phyloP scores from a whole-genome alignment of 352 stramenopile species.

The Phytophthora melonis region DNA sequence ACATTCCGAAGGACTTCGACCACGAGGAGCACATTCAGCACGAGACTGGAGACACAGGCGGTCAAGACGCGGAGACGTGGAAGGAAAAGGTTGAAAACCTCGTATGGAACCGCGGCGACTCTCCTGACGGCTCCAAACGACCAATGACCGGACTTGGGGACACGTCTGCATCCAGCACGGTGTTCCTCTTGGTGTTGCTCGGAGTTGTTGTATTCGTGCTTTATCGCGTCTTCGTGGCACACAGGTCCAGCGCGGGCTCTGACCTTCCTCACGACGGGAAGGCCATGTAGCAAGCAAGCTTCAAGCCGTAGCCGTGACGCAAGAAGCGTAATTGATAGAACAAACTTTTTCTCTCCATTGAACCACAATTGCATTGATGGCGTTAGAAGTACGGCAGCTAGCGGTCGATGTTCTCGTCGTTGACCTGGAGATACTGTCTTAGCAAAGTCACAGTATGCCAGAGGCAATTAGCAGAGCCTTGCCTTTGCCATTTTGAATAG shows the following conservation, averaged over 20 bases:
- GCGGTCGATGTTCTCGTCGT: no score
- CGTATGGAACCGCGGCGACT: conserved; percentile 55
- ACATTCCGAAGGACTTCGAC: conserved; percentile 74
- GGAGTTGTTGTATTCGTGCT: conserved; percentile 49
- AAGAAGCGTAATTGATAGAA: conserved; percentile 32
- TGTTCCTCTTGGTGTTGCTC: conserved; percentile 57
- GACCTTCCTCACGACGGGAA: conserved; percentile 43
- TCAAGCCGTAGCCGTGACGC: conserved; percentile 29
- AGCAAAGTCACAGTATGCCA: no score
- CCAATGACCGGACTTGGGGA: conserved; percentile 31
- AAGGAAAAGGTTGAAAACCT: conserved; percentile 69
- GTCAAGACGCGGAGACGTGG: conserved; percentile 59
- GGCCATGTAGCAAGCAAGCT: conserved; percentile 34
- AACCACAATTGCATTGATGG: neutral
- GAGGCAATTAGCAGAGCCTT: neutral
- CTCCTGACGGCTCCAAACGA: conserved; percentile 33
- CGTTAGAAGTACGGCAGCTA: neutral
- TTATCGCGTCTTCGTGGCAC: conserved; percentile 49
- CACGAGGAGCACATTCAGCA: conserved; percentile 40
- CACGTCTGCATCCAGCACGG: conserved; percentile 46
- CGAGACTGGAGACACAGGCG: conserved; percentile 35
- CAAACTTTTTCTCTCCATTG: neutral
- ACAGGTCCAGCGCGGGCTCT: conserved; percentile 3
- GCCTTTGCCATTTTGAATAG: neutral
- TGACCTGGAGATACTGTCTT: no score